Base-by-base conservation (phyloP, 306 rosid genomes). In the Vigna hirtella region DNA sequence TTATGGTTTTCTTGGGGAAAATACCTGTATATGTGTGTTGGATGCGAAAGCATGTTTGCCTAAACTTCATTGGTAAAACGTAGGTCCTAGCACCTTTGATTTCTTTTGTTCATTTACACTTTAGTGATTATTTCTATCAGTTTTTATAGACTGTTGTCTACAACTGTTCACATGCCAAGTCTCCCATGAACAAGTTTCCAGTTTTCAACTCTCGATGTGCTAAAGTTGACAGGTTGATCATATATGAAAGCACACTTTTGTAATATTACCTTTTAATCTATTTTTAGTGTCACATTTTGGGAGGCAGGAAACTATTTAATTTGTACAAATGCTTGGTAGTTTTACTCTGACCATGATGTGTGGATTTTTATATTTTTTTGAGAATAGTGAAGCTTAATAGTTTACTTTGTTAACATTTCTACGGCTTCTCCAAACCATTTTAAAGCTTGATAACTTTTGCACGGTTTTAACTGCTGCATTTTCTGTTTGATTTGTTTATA, bases 401-500 rank as follows among this genome's bases (percentile, higher is more conserved):
- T 11, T 34, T 70, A 47, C 53, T 53, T 22, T 52, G 70, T 34
- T 53, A 59, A 16, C 18, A 7, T 43, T 26, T 53, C 62, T 59
- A 28, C 48, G 16, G 49, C 50, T 74, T 72, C 40, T 56, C 61
- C 4, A 5, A 24, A 61, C 57, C 12, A 65, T 53, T 64, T 42
- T 52, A 38, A 22, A 51, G 52, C 22, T 40, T 62, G 36, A 26
- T 77, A 45, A 57, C 34, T 48, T 58, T 68, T 66, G 8, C 55
- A 15, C 50, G 38, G 13, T 61, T 40, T 67, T 51, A 34, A 52
- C 2, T 50, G 49, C 55, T 28, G 61, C 68, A 42, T 73, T 73
- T 77, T 76, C 52, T 73, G 63, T 40, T 81, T 18, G 45, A 30
- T 34, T 20, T 70, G 13, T 77, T 56, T 77, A 43, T 73, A 77